A percentile compares a stretch with the other conserved stretches of the same genome.
Evolutionary conservation across 2,329 filamentous ascomycete genomes (phyloP).

Genomic region (Nothophaeocryptopus gaeumannii): DNA sequence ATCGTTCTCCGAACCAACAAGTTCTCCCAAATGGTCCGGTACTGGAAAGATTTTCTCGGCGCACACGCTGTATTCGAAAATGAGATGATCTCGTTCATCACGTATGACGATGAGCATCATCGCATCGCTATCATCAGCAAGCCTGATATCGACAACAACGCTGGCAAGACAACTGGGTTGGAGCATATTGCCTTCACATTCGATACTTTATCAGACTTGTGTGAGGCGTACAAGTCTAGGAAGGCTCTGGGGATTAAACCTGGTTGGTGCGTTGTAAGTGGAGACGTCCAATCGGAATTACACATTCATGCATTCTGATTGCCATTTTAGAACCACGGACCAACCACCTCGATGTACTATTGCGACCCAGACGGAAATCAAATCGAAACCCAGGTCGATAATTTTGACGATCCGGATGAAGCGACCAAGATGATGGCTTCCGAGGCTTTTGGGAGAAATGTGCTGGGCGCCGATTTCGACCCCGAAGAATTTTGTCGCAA

Average conservation of each 20-base stretch:
- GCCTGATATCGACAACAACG: constrained; percentile 16
- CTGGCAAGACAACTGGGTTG: constrained; percentile 15
- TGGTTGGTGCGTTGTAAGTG: constrained; percentile 21
- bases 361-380: constrained; percentile 27
- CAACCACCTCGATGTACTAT: constrained; percentile 28
- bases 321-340: constrained; percentile 21
- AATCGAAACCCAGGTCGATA: constrained; percentile 26
- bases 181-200: constrained; percentile 32
- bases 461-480: constrained; percentile 46
- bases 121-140: constrained; percentile 25
- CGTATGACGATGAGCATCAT: constrained; percentile 32
- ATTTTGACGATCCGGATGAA: constrained; percentile 32
- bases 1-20: constrained; percentile 29
- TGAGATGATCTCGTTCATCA: constrained; percentile 24
- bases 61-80: constrained; percentile 19
- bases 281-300: not conserved
- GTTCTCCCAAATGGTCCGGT: constrained; percentile 23
- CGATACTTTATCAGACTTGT: constrained; percentile 20
- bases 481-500: constrained; percentile 37
- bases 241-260: constrained; percentile 23
- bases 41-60: constrained; percentile 30
- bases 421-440: constrained; percentile 42
- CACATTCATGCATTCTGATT: not conserved
- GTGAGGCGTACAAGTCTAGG: constrained; percentile 24
- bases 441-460: constrained; percentile 41